A percentile compares a stretch with the other conserved stretches of the same genome.
Conservation (phyloP, 345 rosid species). For the Erysimum cheiranthoides region DNA sequence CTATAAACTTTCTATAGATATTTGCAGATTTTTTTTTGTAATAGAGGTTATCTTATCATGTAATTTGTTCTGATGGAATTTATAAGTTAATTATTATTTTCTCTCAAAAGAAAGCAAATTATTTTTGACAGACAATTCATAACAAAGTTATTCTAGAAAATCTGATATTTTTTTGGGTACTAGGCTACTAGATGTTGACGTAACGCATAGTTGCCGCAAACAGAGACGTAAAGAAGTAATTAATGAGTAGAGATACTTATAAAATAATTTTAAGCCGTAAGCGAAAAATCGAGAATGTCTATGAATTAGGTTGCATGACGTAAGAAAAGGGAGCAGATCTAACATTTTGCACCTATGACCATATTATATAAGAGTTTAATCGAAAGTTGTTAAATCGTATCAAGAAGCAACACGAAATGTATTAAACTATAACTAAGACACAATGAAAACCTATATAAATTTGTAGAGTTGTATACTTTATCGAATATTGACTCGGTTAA, state of each 20-base stretch:
- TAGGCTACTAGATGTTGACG: conserved; percentile 34
- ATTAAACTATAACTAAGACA: conserved; percentile 15
- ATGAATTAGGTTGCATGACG: conserved; percentile 29
- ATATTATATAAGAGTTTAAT: conserved; percentile 22
- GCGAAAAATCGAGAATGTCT: conserved; percentile 42
- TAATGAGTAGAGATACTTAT: neutral
- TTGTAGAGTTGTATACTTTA: too few relatives aligned
- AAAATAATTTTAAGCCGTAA: conserved; percentile 4
- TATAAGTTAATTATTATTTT: neutral
- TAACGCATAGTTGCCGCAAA: conserved; percentile 31
- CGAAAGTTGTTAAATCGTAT: conserved; percentile 3
- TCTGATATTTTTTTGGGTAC: conserved; percentile 9
- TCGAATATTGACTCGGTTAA: conserved; percentile 22
- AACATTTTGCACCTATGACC: conserved; percentile 22
- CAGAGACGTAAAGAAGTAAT: conserved; percentile 22
- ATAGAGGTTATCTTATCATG: neutral
- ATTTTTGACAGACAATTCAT: neutral
- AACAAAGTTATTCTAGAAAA: conserved; percentile 11
- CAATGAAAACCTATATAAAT: neutral
- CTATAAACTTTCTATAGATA: neutral
- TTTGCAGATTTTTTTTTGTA: neutral
- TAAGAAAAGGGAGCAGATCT: conserved; percentile 32
- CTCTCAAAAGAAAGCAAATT: neutral
- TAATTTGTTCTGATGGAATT: neutral
- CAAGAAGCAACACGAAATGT: conserved; percentile 35